Evolutionary conservation across 371 early-diverging fungal genomes (phyloP).

Genomic region (Rhizopus delemar): DNA sequence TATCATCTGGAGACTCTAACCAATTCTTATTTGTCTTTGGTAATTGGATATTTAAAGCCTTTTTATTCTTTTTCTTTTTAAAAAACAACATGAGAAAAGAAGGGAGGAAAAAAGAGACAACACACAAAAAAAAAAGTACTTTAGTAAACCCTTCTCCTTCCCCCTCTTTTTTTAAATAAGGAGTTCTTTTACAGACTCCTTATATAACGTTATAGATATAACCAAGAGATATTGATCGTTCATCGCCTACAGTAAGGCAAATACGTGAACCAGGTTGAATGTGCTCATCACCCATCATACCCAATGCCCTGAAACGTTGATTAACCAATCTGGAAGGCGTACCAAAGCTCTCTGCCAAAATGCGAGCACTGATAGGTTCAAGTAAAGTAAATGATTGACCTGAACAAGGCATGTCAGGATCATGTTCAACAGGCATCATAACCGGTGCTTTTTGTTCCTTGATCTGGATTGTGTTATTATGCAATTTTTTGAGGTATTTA

Average conservation of each 20-base stretch:
- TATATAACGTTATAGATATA: slow-evolving; percentile 15
- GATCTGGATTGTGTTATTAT: neutral
- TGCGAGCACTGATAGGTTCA: slow-evolving; percentile 16
- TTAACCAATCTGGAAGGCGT: slow-evolving; percentile 9
- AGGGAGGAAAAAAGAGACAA: neutral
- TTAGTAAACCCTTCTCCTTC: neutral
- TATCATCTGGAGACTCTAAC: neutral
- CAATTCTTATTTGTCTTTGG: neutral
- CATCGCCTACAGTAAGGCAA: slow-evolving; percentile 6
- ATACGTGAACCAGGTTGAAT: slow-evolving; percentile 27
- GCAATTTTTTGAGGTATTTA: slow-evolving; percentile 22
- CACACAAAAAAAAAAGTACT: neutral
- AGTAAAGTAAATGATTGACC: slow-evolving; percentile 26
- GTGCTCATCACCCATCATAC: slow-evolving; percentile 21
- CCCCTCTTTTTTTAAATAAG: slow-evolving; percentile 4
- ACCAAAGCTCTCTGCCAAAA: slow-evolving; percentile 27
- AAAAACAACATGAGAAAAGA: neutral
- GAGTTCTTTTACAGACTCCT: neutral
- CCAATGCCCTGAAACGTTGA: slow-evolving; percentile 14
- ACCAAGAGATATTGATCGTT: slow-evolving; percentile 5
- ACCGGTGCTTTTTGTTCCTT: slow-evolving; percentile 14
- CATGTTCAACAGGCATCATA: slow-evolving; percentile 12
- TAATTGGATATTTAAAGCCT: neutral
- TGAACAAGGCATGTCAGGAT: slow-evolving; percentile 14
- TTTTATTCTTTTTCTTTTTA: neutral